Evolutionary conservation across 1,139 yeast genomes (phyloP), one percentile per base, ranked within the genome.

Genomic region (Kazachstania sp.): DNA sequence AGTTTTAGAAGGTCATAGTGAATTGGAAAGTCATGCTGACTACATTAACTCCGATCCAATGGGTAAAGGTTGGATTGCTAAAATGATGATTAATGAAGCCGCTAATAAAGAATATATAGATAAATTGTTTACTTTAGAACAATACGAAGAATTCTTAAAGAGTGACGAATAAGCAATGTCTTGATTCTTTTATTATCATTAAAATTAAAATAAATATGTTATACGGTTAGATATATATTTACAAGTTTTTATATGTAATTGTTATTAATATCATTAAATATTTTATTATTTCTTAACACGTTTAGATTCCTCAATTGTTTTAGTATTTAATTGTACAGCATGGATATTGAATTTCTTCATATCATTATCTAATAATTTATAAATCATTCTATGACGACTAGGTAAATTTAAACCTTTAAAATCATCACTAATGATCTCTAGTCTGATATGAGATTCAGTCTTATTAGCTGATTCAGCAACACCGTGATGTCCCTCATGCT

Each of bases 31-130:
- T 47, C 72, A 74, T 52, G 97, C 99, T 32, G 81, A 80, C 52
- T 71, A 86, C 58, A 79, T 94, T 61, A 92, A 90, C 71, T 69
- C 73, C 54, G 97, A 88, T 63, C 97, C 98, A 46, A 75, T 85
- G 79, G 97, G 96, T 48, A 81, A 79, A 51, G 97, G 95, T 34
- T 92, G 97, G 97, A 78, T 92, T 56, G 86, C 86, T 50, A 86
- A 87, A 70, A 51, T 63, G 20, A 56, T 64, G 41, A 54, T 65
- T 28, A 64, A 57, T 37, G 75, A 71, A 48, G 56, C 71, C 18
- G 58, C 53, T 19, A 58, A 54, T 29, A 44, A 63, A 46, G 58
- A 56, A 26, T 43, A 52, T 28, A 40, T 54, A 3, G 76, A 70
- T 19, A 70, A 67, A 13, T 65, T 79, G 51, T 66, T 78, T 64